Evolutionary conservation across 2,329 filamentous ascomycete species (phyloP).

Genomic region (Fusarium illudens): DNA sequence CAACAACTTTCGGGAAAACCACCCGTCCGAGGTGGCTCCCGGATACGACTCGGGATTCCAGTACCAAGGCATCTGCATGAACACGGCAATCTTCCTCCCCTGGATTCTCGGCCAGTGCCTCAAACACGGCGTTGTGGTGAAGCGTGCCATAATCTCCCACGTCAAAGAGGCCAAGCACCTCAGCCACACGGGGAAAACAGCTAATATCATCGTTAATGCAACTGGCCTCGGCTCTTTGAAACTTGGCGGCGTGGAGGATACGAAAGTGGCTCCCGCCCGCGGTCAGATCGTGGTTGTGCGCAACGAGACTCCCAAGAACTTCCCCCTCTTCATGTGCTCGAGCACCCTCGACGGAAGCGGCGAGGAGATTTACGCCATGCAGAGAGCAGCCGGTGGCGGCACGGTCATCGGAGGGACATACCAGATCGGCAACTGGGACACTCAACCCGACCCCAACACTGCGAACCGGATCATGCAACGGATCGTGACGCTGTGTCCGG

Average conservation of each 20-base stretch:
- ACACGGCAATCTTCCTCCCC: conserved; percentile 75
- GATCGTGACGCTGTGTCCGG: conserved; percentile 66
- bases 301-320: conserved; percentile 67
- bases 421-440: conserved; percentile 77
- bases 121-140: conserved; percentile 57
- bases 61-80: conserved; percentile 79
- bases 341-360: conserved; percentile 74
- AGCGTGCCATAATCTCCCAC: neutral
- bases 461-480: conserved; percentile 81
- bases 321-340: conserved; percentile 66
- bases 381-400: conserved; percentile 73
- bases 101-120: conserved; percentile 74
- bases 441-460: conserved; percentile 74
- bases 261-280: conserved; percentile 68
- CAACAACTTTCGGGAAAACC: conserved; percentile 72
- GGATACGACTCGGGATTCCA: conserved; percentile 58
- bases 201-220: neutral
- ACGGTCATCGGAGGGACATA: conserved; percentile 81
- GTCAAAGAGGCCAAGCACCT: neutral
- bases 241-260: conserved; percentile 70
- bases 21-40: neutral
- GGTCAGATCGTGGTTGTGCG: conserved; percentile 80
- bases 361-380: conserved; percentile 80
- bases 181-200: neutral
- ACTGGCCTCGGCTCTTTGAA: neutral